phyloP scores from a whole-genome alignment of 768 basidiomycete genomes.

The Tubosaeta brunneosetosa region DNA sequence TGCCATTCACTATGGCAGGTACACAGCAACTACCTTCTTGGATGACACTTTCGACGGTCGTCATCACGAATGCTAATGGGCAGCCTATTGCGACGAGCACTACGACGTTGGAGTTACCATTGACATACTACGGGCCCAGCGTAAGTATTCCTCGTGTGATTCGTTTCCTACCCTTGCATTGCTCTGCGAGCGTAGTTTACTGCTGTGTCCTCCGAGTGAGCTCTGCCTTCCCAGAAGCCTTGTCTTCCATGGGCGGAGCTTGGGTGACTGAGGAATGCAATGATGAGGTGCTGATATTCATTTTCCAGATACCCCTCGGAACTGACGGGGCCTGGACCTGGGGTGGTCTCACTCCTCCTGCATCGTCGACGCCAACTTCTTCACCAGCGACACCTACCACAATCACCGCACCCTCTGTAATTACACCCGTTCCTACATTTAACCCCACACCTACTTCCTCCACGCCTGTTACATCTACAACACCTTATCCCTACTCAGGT shows the following conservation, averaged over 20 bases:
- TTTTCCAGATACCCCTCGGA: conserved; percentile 67
- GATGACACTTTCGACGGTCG: conserved; percentile 54
- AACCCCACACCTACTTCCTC: conserved; percentile 25
- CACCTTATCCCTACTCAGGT: conserved; percentile 21
- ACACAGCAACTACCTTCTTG: conserved; percentile 71
- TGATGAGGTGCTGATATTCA: conserved; percentile 11
- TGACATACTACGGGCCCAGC: conserved; percentile 81
- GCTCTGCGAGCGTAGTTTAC: not conserved
- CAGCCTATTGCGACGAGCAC: conserved; percentile 52
- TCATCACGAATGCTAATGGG: conserved; percentile 51
- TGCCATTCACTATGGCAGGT: conserved; percentile 28
- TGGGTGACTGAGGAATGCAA: conserved; percentile 3
- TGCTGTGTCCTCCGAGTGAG: not conserved
- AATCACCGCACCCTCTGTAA: conserved; percentile 24
- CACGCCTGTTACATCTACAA: conserved; percentile 24
- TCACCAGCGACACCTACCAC: conserved; percentile 25
- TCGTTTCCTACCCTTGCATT: not conserved
- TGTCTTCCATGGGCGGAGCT: not conserved
- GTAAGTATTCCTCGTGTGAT: conserved; percentile 42
- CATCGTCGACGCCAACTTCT: conserved; percentile 32
- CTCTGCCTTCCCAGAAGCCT: not conserved
- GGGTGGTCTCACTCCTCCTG: conserved; percentile 70
- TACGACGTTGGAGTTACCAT: conserved; percentile 57
- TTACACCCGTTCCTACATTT: conserved; percentile 25
- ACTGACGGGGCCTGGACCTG: conserved; percentile 59